Conservation (phyloP, 1,139 yeast genomes). For the Pichia sp. region DNA sequence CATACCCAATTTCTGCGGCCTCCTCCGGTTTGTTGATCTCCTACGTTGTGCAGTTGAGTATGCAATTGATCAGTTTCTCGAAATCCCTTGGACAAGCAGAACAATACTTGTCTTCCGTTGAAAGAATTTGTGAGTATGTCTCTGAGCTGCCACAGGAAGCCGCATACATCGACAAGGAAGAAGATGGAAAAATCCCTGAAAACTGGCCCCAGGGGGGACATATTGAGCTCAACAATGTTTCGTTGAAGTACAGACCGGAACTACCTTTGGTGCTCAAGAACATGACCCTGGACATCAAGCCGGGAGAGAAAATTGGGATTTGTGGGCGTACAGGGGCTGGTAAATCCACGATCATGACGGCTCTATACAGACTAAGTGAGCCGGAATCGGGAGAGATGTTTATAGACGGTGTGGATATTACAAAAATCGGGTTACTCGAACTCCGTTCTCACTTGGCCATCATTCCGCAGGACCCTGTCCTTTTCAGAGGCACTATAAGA, state of each 20-base stretch:
- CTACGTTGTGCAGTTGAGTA: constrained; percentile 50
- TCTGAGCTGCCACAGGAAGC: constrained; percentile 64
- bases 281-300: constrained; percentile 33
- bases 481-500: constrained; percentile 40
- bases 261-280: constrained; percentile 46
- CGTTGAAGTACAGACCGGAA: constrained; percentile 64
- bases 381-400: constrained; percentile 27
- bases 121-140: constrained; percentile 71
- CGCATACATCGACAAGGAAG: constrained; percentile 34
- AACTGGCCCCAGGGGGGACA: constrained; percentile 61
- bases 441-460: constrained; percentile 38
- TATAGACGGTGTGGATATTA: constrained; percentile 37
- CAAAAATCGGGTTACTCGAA: constrained; percentile 34
- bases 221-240: constrained; percentile 54
- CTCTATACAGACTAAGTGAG: constrained; percentile 39
- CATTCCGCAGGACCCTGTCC: constrained; percentile 45
- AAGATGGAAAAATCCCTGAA: constrained; percentile 19
- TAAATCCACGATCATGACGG: constrained; percentile 42
- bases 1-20: constrained; percentile 44
- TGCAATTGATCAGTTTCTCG: constrained; percentile 46
- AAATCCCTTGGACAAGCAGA: constrained; percentile 66
- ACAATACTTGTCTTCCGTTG: constrained; percentile 83
- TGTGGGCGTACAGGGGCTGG: constrained; percentile 47
- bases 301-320: constrained; percentile 39
- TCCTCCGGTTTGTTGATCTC: constrained; percentile 48